Percentiles rank a stretch among this genome's conserved stretches.
Evolutionary conservation across 208 protist genomes (phyloP).

Genomic region (Tritrichomonas foetus): DNA sequence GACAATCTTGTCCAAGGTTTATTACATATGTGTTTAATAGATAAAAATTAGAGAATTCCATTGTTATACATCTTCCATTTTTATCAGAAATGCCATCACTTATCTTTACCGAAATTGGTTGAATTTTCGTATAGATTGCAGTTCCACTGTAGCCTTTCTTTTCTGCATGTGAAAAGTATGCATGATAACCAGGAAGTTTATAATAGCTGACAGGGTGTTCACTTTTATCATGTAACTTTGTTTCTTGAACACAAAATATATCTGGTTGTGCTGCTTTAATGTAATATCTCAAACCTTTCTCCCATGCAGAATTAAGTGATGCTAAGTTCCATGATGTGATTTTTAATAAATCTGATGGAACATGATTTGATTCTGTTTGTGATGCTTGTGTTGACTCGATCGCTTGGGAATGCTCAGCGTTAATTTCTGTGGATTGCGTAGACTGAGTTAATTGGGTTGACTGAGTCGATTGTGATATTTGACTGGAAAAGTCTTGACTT

Average conservation of each 20-base stretch:
- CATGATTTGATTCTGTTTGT: too few relatives aligned
- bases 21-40: constrained; percentile 39
- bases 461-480: too few relatives aligned
- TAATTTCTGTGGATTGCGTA: too few relatives aligned
- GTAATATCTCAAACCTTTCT: background rate
- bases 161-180: constrained; percentile 10
- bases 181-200: background rate
- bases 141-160: constrained; percentile 1
- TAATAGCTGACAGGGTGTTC: background rate
- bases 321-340: background rate
- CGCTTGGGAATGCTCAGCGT: too few relatives aligned
- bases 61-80: constrained; percentile 27
- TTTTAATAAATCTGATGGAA: too few relatives aligned
- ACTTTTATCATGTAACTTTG: background rate
- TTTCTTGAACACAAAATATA: constrained; percentile 28
- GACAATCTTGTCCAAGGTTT: background rate
- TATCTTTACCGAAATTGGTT: background rate
- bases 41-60: constrained; percentile 34
- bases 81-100: background rate
- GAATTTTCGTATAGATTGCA: constrained; percentile 6
- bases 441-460: too few relatives aligned
- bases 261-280: background rate
- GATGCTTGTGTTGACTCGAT: too few relatives aligned
- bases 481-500: too few relatives aligned
- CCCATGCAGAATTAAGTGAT: background rate